Base-by-base conservation (phyloP, 441 rosid species). In the Geranium incanum region DNA sequence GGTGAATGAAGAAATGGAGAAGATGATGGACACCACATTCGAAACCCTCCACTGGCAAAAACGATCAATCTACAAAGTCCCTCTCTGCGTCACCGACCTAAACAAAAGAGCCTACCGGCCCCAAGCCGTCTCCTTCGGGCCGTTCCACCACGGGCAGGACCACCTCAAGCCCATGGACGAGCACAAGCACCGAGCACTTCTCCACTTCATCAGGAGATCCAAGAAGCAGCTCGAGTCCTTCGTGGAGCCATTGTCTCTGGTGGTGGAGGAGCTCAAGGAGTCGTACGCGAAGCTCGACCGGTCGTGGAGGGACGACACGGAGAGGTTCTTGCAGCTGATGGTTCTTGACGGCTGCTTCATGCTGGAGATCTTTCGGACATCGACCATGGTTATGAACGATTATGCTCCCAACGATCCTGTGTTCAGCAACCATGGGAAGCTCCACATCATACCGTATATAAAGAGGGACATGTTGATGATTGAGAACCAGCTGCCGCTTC, bases 171-270 rank as follows among this genome's bases (percentile, higher is more conserved):
- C 63, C 16, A 57, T 57, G 63, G 63, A 57, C 8, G 63, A 57
- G 63, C 63, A 57, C 63, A 57, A 57, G 63, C 63, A 57, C 63
- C 21, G 63, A 57, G 63, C 63, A 7, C 63, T 57, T 12, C 63
- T 57, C 9, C 63, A 57, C 9, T 57, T 57, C 23, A 2, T 57
- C 9, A 57, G 63, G 3, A 18, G 63, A 8, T 18, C 63, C 63
- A 57, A 57, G 11, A 57, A 57, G 63, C 63, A 23, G 18, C 63
- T 57, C 0, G 63, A 18, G 28, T 18, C n/a, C 0, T 57, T 57
- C 23, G n/a, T 57, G 11, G 11, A 57, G 4, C 6, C 63, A 1
- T 18, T 57, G 23, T 23, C 63, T 6, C 63, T 5, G 9, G 63
- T 57, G 28, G 63, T 23, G 6, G 28, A 57, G 19, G 28, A 57